A percentile compares a stretch with the other conserved stretches of the same genome.
Conservation (phyloP, 768 basidiomycete species). For the Podaxis carcinomalis region DNA sequence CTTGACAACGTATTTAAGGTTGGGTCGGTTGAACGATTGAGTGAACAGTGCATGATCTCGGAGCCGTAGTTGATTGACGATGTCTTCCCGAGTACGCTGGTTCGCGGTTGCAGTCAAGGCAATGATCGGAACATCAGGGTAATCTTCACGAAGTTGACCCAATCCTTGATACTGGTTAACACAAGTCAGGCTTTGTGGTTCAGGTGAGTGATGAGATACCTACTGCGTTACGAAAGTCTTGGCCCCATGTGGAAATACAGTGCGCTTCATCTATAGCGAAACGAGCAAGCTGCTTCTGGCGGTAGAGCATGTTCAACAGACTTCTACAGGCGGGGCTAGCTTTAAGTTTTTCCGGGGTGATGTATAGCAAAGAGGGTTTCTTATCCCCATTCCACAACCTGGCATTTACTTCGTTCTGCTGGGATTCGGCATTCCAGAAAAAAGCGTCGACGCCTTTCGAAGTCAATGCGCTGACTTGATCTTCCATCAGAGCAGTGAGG, state of each 20-base stretch:
- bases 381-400: slow-evolving; percentile 36
- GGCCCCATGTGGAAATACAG: slow-evolving; percentile 92
- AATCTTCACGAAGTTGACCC: slow-evolving; percentile 64
- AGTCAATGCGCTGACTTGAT: slow-evolving; percentile 73
- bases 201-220: slow-evolving; percentile 19
- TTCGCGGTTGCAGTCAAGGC: slow-evolving; percentile 96
- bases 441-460: slow-evolving; percentile 66
- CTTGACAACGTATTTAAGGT: slow-evolving; percentile 72
- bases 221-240: slow-evolving; percentile 86
- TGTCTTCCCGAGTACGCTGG: slow-evolving; percentile 70
- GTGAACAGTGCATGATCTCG: slow-evolving; percentile 52
- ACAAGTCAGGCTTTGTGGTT: neutral
- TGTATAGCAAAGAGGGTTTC: slow-evolving; percentile 72
- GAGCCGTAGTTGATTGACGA: slow-evolving; percentile 67
- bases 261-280: slow-evolving; percentile 98
- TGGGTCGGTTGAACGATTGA: slow-evolving; percentile 93
- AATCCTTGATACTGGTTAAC: slow-evolving; percentile 63
- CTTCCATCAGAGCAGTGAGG: slow-evolving; percentile 81
- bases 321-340: slow-evolving; percentile 52
- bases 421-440: slow-evolving; percentile 58
- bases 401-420: slow-evolving; percentile 33
- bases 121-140: slow-evolving; percentile 85
- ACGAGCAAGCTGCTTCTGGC: slow-evolving; percentile 59
- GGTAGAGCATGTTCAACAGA: slow-evolving; percentile 57
- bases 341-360: slow-evolving; percentile 88